A percentile compares a stretch with the other conserved stretches of the same genome.
These are phyloP conservation scores for Xerocomellus dryophilus DNA, from an alignment of 768 basidiomycete genomes.

Conservation along the genomic window DNA sequence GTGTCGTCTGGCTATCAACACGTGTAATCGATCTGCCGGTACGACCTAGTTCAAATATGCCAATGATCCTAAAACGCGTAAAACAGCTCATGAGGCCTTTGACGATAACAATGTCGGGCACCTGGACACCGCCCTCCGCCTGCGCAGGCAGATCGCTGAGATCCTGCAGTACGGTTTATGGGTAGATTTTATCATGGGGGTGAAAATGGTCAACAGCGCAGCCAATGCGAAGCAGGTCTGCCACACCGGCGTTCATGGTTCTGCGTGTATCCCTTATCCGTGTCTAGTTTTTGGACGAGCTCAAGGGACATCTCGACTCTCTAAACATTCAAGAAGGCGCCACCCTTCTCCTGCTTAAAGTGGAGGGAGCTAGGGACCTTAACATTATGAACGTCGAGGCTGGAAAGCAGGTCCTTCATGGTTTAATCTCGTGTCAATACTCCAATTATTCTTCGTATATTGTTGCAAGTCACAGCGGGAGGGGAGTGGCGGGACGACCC, in stretches of 20 bases:
- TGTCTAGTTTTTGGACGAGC: constrained; percentile 69
- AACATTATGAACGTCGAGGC: too few species aligned
- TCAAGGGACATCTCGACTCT: constrained; percentile 69
- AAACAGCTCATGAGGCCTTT: constrained; percentile 59
- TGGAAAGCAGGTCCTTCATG: too few species aligned
- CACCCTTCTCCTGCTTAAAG: constrained; percentile 68
- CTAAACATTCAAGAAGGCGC: constrained; percentile 66
- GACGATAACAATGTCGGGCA: constrained; percentile 75
- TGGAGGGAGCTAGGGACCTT: too few species aligned
- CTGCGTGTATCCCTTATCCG: background rate
- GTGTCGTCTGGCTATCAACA: constrained; percentile 15
- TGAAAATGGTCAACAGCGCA: constrained; percentile 45
- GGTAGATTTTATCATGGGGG: too few species aligned
- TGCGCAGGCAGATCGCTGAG: constrained; percentile 66
- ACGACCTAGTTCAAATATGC: constrained; percentile 72
- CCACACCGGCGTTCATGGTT: background rate
- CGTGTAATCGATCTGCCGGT: background rate
- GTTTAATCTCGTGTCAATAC: too few species aligned
- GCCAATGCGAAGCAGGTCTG: constrained; percentile 55
- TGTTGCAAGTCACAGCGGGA: too few species aligned
- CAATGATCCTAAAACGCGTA: constrained; percentile 63
- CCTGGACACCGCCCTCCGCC: constrained; percentile 60
- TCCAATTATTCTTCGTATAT: too few species aligned
- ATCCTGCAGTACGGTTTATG: constrained; percentile 28
- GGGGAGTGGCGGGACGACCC: too few species aligned